These are phyloP conservation scores for Furcasterigmium sp. DNA, from an alignment of 2,329 filamentous ascomycete genomes.

Conservation along the genomic window DNA sequence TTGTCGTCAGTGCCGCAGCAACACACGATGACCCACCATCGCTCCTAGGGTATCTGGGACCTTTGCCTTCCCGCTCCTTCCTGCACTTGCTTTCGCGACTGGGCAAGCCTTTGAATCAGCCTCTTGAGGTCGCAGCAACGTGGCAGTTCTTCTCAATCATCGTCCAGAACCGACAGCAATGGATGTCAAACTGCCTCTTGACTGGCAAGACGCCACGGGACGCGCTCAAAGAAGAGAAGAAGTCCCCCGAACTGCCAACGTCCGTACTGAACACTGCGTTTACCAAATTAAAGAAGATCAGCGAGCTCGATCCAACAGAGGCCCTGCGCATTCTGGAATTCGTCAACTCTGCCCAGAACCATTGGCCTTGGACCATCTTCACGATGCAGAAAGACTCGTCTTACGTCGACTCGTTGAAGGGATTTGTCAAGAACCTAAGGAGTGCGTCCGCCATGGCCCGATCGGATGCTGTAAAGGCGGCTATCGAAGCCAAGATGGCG, in stretches of 20 bases:
- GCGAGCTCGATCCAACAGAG: constrained; percentile 57
- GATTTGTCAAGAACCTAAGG: constrained; percentile 59
- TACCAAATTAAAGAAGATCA: constrained; percentile 61
- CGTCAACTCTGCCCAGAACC: constrained; percentile 81
- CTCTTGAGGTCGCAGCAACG: constrained; percentile 59
- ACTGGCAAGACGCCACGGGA: constrained; percentile 82
- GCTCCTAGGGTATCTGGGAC: constrained; percentile 82
- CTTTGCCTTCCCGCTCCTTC: constrained; percentile 78
- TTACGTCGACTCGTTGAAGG: constrained; percentile 68
- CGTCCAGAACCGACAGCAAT: constrained; percentile 86
- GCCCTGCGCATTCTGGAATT: constrained; percentile 79
- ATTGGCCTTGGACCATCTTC: constrained; percentile 92
- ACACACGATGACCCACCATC: constrained; percentile 77
- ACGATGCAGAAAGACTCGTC: constrained; percentile 67
- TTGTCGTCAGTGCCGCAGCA: constrained; percentile 66
- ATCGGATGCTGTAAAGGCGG: constrained; percentile 50
- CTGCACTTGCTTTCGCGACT: constrained; percentile 71
- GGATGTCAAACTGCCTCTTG: constrained; percentile 89
- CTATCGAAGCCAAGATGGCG: constrained; percentile 65
- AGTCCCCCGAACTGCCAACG: constrained; percentile 43
- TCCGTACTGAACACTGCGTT: constrained; percentile 74
- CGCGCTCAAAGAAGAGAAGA: constrained; percentile 53
- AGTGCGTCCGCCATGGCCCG: constrained; percentile 47
- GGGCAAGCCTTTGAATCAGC: constrained; percentile 67
- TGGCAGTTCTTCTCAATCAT: constrained; percentile 87